A percentile compares a stretch with the other conserved stretches of the same genome.
Evolutionary conservation across 1,139 yeast species (phyloP).

Genomic region (Blastobotrys arbuscula): DNA sequence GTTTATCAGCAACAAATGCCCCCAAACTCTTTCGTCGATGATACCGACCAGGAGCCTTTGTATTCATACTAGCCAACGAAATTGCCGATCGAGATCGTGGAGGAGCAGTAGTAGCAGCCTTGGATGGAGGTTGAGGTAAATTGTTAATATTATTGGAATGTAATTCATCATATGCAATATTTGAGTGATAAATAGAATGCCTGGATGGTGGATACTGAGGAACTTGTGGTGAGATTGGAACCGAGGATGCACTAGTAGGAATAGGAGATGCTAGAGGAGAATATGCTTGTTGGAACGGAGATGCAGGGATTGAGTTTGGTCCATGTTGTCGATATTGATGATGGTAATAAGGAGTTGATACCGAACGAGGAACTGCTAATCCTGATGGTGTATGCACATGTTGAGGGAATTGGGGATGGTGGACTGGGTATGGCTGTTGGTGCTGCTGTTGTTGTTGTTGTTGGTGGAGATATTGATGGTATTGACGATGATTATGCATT

Average conservation of each 20-base stretch:
- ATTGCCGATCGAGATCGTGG: constrained; percentile 8
- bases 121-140: neutral
- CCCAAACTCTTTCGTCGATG: constrained; percentile 25
- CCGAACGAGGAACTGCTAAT: constrained; percentile 8
- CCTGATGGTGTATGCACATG: constrained; percentile 1
- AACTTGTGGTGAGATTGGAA: constrained; percentile 1
- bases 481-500: constrained; percentile 10
- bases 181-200: constrained; percentile 4
- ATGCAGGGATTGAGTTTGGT: neutral
- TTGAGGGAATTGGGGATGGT: constrained; percentile 1
- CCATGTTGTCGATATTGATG: neutral
- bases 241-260: neutral
- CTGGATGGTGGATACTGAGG: constrained; percentile 4
- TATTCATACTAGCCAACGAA: neutral
- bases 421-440: neutral
- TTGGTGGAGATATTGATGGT: constrained; percentile 9
- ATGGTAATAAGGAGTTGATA: constrained; percentile 5
- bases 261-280: constrained; percentile 9
- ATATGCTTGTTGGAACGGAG: constrained; percentile 3
- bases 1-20: constrained; percentile 14
- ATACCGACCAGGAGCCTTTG: constrained; percentile 27
- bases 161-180: constrained; percentile 4
- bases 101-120: constrained; percentile 1
- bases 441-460: constrained; percentile 8
- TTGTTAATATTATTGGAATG: neutral